Evolutionary conservation across 441 rosid genomes (phyloP), one percentile per base, ranked within the genome.

Genomic region (Dalechampia spathulata): DNA sequence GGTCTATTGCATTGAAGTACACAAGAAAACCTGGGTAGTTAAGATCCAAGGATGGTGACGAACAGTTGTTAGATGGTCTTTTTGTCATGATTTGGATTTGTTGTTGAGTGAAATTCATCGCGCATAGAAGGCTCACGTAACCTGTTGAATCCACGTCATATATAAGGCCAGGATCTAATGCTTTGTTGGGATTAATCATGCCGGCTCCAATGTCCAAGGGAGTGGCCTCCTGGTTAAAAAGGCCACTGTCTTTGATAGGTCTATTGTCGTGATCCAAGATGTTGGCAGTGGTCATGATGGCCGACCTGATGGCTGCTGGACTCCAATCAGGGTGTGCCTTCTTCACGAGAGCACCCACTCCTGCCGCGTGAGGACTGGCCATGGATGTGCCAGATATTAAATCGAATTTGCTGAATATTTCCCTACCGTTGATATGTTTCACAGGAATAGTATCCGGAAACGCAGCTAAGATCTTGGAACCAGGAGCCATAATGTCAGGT

Each of bases 61-160:
- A 39, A 41, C 58, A 55, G 15, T 54, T n/a, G 16, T 55, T 41
- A 5, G 36, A 9, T 7, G 48, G 23, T n/a, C 47, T 39, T 40
- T 30, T 27, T 40, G 49, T 55, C 20, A 55, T 23, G 11, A n/a
- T n/a, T 55, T 26, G 48, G 58, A 55, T 55, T 40, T 55, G 48
- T 14, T 26, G 8, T 26, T 46, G 50, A n/a, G 50, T 46, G 13
- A 22, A 46, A 23, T 46, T 46, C 15, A 46, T 21, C 12, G 50
- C 50, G 13, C 50, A 46, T 27, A 46, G 50, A 5, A 22, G 6
- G 13, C 22, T 45, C 6, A 45, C 49, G 5, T 45, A 45, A 22
- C 21, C 49, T 7, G 49, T 21, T 20, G 27, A 19, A 1, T 45
- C 21, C 13, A 21, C 10, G 15, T 45, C 49, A 21, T 45, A 45